Percentiles rank a stretch among this genome's conserved stretches.
Conservation (phyloP, 2,329 filamentous ascomycete genomes). For the Fusarium nodosum region DNA sequence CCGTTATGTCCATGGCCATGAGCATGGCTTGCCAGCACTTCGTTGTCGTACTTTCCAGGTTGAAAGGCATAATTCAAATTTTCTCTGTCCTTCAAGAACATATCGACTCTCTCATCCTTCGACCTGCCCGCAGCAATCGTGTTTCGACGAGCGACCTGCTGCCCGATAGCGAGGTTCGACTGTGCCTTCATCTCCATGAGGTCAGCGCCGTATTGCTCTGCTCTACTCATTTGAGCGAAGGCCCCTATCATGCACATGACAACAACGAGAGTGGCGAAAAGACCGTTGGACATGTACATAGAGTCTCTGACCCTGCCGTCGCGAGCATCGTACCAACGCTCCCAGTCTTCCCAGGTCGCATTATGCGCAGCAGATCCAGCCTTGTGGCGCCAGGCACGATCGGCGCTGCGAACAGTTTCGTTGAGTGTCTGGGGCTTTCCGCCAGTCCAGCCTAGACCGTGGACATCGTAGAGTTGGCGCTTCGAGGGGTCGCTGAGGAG, state of each 20-base stretch:
- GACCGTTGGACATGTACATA: slow-evolving; percentile 80
- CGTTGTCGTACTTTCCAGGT: slow-evolving; percentile 51
- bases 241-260: slow-evolving; percentile 77
- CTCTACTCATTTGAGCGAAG: slow-evolving; percentile 78
- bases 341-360: slow-evolving; percentile 99
- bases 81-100: slow-evolving; percentile 82
- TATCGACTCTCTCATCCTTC: slow-evolving; percentile 78
- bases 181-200: slow-evolving; percentile 76
- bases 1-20: slow-evolving; percentile 15
- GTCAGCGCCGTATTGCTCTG: slow-evolving; percentile 71
- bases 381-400: slow-evolving; percentile 64
- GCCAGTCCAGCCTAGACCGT: slow-evolving; percentile 82
- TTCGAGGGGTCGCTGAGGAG: slow-evolving; percentile 86
- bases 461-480: slow-evolving; percentile 84
- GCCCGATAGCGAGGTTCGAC: slow-evolving; percentile 74
- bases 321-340: slow-evolving; percentile 76
- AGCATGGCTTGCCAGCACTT: slow-evolving; percentile 20
- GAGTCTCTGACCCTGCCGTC: slow-evolving; percentile 63
- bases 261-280: slow-evolving; percentile 79
- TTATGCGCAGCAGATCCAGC: slow-evolving; percentile 72
- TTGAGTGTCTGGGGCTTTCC: slow-evolving; percentile 68
- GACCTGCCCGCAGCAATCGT: slow-evolving; percentile 65
- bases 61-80: slow-evolving; percentile 54
- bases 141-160: slow-evolving; percentile 68
- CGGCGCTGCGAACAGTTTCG: slow-evolving; percentile 54